phyloP scores from a whole-genome alignment of 805 yeast genomes.

The Starmerella scarabaei region DNA sequence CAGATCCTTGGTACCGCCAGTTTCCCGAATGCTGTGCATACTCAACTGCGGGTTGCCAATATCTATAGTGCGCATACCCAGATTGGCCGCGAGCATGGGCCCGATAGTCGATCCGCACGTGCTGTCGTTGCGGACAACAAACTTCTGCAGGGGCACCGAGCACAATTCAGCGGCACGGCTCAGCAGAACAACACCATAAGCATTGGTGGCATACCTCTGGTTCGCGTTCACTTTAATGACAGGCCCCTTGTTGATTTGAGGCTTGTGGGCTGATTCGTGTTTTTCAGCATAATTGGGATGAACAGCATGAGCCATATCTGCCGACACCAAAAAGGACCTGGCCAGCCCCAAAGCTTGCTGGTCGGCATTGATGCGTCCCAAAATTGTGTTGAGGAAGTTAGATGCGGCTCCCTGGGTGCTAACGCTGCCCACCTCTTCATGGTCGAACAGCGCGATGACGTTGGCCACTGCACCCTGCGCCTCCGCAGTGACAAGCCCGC shows the following conservation, averaged over 20 bases:
- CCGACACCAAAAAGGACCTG: slow-evolving; percentile 75
- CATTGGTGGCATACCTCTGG: slow-evolving; percentile 89
- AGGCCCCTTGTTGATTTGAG: slow-evolving; percentile 77
- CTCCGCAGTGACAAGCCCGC: slow-evolving; percentile 48
- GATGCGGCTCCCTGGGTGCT: slow-evolving; percentile 97
- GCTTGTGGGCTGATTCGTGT: slow-evolving; percentile 69
- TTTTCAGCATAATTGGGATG: slow-evolving; percentile 78
- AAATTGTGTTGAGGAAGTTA: slow-evolving; percentile 67
- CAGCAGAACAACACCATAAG: slow-evolving; percentile 71
- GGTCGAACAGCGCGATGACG: slow-evolving; percentile 76
- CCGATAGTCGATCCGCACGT: slow-evolving; percentile 97
- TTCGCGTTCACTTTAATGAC: slow-evolving; percentile 89
- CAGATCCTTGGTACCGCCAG: slow-evolving; percentile 70
- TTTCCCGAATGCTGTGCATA: slow-evolving; percentile 90
- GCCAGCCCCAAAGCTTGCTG: slow-evolving; percentile 29
- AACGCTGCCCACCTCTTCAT: slow-evolving; percentile 88
- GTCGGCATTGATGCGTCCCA: slow-evolving; percentile 46
- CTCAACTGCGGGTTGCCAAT: slow-evolving; percentile 84
- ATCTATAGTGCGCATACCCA: slow-evolving; percentile 80
- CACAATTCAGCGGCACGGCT: slow-evolving; percentile 56
- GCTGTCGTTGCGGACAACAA: slow-evolving; percentile 85
- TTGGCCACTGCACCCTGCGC: slow-evolving; percentile 30
- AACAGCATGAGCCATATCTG: slow-evolving; percentile 95
- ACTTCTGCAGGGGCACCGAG: slow-evolving; percentile 73
- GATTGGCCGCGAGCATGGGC: slow-evolving; percentile 75